Percentiles rank a stretch among this genome's conserved stretches.
These are phyloP conservation scores for Fraxinus paxiana DNA, from an alignment of 305 asterid species.

Conservation along the genomic window DNA sequence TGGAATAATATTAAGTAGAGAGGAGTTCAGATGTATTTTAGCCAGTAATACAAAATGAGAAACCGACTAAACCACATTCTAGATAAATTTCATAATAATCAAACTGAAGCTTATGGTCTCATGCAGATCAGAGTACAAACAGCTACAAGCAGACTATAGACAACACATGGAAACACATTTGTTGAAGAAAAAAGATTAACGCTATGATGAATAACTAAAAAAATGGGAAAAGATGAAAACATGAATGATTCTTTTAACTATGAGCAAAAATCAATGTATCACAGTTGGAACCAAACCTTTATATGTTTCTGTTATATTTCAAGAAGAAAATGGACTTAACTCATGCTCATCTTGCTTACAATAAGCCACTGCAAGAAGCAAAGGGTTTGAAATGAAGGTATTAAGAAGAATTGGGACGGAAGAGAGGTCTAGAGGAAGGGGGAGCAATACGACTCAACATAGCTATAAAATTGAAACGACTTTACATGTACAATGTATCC, in stretches of 20 bases:
- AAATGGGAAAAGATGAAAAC: neutral
- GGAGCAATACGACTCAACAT: neutral
- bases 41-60: no score
- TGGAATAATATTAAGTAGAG: no score
- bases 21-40: no score
- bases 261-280: neutral
- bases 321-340: conserved; percentile 79
- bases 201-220: neutral
- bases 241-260: conserved; percentile 5
- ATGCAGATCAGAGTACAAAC: no score
- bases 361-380: conserved; percentile 78
- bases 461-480: neutral
- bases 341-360: conserved; percentile 68
- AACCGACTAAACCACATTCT: no score
- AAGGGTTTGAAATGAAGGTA: conserved; percentile 16
- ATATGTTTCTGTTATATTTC: conserved; percentile 94
- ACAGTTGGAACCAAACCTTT: conserved; percentile 55
- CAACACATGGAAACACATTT: neutral
- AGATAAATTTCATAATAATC: no score
- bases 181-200: neutral
- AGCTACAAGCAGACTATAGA: neutral
- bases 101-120: no score
- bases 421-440: neutral
- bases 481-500: neutral
- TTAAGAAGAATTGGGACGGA: conserved; percentile 5